phyloP scores from a whole-genome alignment of 164 flowering plant genomes.

The Stephania japonica region DNA sequence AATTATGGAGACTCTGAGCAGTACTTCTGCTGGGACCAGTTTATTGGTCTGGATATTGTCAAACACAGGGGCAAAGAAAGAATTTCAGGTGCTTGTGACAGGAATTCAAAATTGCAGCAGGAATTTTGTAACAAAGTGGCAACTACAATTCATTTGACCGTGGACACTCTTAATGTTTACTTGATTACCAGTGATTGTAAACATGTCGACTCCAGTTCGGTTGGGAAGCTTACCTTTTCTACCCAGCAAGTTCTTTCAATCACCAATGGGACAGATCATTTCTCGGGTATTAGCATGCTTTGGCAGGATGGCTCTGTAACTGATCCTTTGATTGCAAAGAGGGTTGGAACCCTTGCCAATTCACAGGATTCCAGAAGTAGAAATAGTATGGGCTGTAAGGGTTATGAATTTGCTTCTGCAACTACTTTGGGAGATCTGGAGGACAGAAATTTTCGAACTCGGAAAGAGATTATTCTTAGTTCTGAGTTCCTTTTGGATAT shows the following conservation, averaged over 20 bases:
- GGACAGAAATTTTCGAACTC: constrained; percentile 34
- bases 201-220: constrained; percentile 14
- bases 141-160: constrained; percentile 44
- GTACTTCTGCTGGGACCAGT: constrained; percentile 47
- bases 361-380: constrained; percentile 36
- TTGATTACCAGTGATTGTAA: constrained; percentile 29
- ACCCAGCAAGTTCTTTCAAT: constrained; percentile 45
- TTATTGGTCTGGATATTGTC: constrained; percentile 62
- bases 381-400: constrained; percentile 37
- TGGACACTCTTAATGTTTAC: constrained; percentile 45
- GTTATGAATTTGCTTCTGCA: constrained; percentile 64
- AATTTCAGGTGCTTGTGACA: constrained; percentile 13
- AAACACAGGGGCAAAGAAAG: constrained; percentile 28
- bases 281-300: constrained; percentile 49
- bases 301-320: constrained; percentile 71
- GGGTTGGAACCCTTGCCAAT: constrained; percentile 55
- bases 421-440: constrained; percentile 42
- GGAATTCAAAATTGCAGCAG: constrained; percentile 23
- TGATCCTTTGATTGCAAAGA: constrained; percentile 63
- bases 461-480: constrained; percentile 64
- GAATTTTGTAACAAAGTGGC: constrained; percentile 28
- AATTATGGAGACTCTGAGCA: constrained; percentile 22
- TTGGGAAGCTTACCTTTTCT: constrained; percentile 25
- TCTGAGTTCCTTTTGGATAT: constrained; percentile 51
- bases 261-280: constrained; percentile 21